Evolutionary conservation across 2,329 filamentous ascomycete species (phyloP), one percentile per base, ranked within the genome.

Genomic region (Bisporella sp.): DNA sequence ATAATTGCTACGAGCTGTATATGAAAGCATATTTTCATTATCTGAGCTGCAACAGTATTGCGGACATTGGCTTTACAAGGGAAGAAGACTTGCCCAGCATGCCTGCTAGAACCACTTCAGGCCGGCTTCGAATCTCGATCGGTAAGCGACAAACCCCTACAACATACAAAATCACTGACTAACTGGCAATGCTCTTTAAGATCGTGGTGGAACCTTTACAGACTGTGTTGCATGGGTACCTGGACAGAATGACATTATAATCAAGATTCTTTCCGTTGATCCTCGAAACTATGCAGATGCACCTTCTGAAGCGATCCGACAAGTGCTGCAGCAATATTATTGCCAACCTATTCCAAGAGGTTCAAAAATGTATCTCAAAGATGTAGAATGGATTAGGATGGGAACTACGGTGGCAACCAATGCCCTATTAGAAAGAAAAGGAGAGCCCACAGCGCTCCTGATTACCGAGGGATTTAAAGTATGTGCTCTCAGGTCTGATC

Each of bases 341-440:
- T 75, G 76, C 49, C 71, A 73, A 49, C 74, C 81, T 29, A 48
- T 48, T n/a, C 51, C 51, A 5, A 35, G 44, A 39, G 51, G 45
- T 29, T 35, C 41, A n/a, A 35, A 43, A 21, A 40, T 53, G n/a
- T 41, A 49, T 31, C 8, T 46, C 29, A 13, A n/a, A 9, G 21
- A 31, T 40, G 37, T 52, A 21, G 82, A 82, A 5, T 81, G 81
- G 9, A 45, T 87, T 61, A 77, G 85, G 6, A 87, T 89, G 77
- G 85, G 85, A n/a, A 89, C 85, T 1, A 89, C 85, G 0, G 82
- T 89, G 5, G 85, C 85, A 1, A 89, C 85, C 0, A 89, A 88
- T 67, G 84, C 85, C 0, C 67, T 89, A 21, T 68, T 89, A 2
- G 83, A 87, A 60, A 68, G 83, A 21, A 88, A 88, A 62, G 85